These are phyloP conservation scores for Apium graveolens DNA, from an alignment of 129 eudicot genomes.

Conservation along the genomic window DNA sequence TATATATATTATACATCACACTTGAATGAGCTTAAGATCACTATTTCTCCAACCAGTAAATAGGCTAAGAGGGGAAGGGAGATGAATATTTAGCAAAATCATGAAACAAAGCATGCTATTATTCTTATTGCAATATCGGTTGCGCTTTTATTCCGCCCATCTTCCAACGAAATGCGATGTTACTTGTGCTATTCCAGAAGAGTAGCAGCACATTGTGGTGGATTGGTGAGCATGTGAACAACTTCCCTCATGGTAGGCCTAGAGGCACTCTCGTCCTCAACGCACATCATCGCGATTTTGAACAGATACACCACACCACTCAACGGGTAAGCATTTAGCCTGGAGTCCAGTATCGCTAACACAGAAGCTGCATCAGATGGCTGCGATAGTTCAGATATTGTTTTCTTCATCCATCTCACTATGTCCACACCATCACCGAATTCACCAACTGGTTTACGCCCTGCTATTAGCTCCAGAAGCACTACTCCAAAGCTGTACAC, in stretches of 20 bases:
- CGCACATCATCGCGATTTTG: constrained; percentile 84
- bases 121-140: background rate
- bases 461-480: constrained; percentile 71
- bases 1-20: no score
- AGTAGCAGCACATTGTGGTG: constrained; percentile 26
- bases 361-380: constrained; percentile 62
- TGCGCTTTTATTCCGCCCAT: background rate
- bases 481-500: constrained; percentile 95
- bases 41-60: background rate
- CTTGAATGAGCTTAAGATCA: background rate
- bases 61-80: background rate
- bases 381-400: constrained; percentile 45
- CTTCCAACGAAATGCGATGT: background rate
- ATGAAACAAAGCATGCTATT: background rate
- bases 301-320: constrained; percentile 52
- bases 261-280: constrained; percentile 62
- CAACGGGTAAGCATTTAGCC: constrained; percentile 59
- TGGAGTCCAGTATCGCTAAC: constrained; percentile 64
- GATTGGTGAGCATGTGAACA: constrained; percentile 71
- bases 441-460: constrained; percentile 82
- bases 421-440: constrained; percentile 95
- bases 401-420: constrained; percentile 75
- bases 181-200: constrained; percentile 14
- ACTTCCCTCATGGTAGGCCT: constrained; percentile 97
- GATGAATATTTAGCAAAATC: background rate